Base-by-base conservation (phyloP, 1,284 basidiomycete species). In the Ustilago sp. region DNA sequence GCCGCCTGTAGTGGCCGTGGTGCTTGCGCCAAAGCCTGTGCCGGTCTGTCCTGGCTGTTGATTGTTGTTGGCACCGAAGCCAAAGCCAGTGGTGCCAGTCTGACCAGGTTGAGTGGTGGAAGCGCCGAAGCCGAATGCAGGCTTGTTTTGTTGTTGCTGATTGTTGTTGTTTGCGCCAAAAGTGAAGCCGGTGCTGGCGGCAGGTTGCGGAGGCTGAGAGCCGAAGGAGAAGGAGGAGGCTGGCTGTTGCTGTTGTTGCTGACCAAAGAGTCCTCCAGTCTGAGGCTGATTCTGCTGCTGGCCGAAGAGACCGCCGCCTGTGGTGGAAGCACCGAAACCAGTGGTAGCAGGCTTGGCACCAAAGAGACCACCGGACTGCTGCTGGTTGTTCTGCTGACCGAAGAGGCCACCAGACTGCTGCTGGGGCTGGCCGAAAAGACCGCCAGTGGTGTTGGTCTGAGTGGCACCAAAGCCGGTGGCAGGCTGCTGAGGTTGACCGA, bases 301-400 rank as follows among this genome's bases (percentile, higher is more conserved):
- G 48, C 86, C 87, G 59, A 83, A 86, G 35, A 82, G 77, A 48
- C 86, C 86, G 48, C 79, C 76, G 67, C 68, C 82, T 32, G 77
- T 63, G 5, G 70, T 75, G 31, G 65, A 58, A 32, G 77, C 60
- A n/a, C 79, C 79, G 47, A 80, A 80, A 23, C 73, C 76, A 4
- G 72, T 74, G 4, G 68, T 55, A 6, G 75, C 76, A 45, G 80
- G 80, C 43, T 80, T 80, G 63, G 69, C 72, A 55, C 87, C 87
- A 68, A 88, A 88, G 45, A 86, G 83, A 32, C 79, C 83, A 5
- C 82, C 82, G 15, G 87, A 79, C 31, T 76, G 79, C 55, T 84
- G 84, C 68, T 85, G 85, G 75, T 86, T 82, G 56, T 67, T 60
- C 54, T 86, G 80, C 39, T 82, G 79, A 3, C 87, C 86, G 59